phyloP scores from a whole-genome alignment of 345 rosid species.

The Hibiscus syriacus region DNA sequence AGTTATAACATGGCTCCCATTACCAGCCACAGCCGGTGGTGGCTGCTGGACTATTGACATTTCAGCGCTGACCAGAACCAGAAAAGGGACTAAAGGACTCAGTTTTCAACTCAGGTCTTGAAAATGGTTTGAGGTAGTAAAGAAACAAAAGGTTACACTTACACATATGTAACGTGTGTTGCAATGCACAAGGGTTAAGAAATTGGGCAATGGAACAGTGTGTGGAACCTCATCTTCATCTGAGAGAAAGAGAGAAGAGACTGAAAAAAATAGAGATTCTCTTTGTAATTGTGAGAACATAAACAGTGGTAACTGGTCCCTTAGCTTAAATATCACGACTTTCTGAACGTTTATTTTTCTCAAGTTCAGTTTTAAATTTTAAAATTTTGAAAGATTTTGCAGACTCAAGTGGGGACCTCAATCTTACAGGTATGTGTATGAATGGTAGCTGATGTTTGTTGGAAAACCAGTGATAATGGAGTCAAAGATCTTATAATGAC shows the following conservation, averaged over 20 bases:
- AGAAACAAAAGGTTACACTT: no score
- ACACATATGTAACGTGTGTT: background rate
- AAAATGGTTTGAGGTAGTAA: background rate
- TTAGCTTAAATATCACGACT: background rate
- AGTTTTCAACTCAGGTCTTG: background rate
- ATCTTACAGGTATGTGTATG: background rate
- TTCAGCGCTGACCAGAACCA: background rate
- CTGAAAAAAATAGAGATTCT: no score
- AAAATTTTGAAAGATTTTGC: background rate
- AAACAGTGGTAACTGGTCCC: background rate
- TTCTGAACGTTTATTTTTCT: no score
- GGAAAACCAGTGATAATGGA: background rate
- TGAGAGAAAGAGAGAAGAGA: no score
- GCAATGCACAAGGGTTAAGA: background rate
- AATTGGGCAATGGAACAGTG: background rate
- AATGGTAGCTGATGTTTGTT: background rate
- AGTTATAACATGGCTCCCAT: constrained; percentile 21
- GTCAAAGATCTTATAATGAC: background rate
- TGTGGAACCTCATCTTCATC: no score
- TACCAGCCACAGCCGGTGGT: constrained; percentile 30
- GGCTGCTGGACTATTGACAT: constrained; percentile 36
- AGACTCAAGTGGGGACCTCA: background rate
- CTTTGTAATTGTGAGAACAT: no score
- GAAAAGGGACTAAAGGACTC: background rate
- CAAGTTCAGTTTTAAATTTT: no score